phyloP scores from a whole-genome alignment of 345 rosid genomes.

The Eucalyptus cloeziana region DNA sequence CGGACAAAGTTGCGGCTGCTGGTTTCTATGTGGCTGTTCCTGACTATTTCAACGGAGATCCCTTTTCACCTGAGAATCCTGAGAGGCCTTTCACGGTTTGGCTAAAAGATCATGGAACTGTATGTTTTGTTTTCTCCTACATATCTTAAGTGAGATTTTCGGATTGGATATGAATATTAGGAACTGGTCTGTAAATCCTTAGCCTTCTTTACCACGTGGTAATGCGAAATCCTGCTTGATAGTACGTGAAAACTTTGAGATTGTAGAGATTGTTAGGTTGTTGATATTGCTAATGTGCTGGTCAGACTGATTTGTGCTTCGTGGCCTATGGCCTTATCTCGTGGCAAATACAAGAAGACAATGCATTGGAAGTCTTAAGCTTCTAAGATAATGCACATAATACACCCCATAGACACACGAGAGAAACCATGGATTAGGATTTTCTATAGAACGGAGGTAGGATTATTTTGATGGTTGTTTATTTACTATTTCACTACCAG shows the following conservation, averaged over 20 bases:
- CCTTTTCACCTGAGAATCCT: constrained; percentile 20
- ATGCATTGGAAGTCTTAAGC: not conserved
- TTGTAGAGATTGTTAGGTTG: not conserved
- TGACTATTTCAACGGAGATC: constrained; percentile 55
- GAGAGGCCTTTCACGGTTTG: constrained; percentile 36
- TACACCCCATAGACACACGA: not conserved
- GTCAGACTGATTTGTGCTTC: not conserved
- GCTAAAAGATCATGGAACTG: constrained; percentile 56
- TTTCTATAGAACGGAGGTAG: not conserved
- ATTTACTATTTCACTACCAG: not conserved
- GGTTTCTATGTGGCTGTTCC: constrained; percentile 66
- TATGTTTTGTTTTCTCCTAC: constrained; percentile 14
- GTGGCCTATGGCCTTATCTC: not conserved
- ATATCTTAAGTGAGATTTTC: not conserved
- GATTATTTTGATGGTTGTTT: not conserved
- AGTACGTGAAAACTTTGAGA: not conserved
- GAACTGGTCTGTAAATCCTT: not conserved
- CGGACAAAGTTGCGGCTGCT: constrained; percentile 67
- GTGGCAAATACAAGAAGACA: not conserved
- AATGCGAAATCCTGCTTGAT: not conserved
- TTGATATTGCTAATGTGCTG: not conserved
- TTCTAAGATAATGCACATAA: not conserved
- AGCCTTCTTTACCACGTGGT: not conserved
- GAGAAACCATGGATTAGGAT: not conserved
- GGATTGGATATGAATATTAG: not conserved